Evolutionary conservation across 129 eudicot species (phyloP).

Genomic region (Saussurea involucrata): DNA sequence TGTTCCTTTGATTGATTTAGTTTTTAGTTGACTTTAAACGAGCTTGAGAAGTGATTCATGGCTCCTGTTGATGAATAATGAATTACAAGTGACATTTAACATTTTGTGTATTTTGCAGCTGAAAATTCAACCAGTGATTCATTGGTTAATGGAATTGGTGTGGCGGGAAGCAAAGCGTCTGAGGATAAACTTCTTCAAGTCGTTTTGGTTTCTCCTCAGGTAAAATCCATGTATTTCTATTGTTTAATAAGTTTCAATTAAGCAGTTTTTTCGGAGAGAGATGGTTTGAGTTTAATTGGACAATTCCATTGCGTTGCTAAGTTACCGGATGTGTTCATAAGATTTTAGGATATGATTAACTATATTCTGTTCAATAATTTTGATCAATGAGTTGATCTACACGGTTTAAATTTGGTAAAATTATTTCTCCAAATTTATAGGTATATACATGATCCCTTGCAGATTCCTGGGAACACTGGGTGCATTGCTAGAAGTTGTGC

Average conservation of each 20-base stretch:
- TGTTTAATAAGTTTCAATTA: neutral
- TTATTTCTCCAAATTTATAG: neutral
- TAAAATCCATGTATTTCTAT: neutral
- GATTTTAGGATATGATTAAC: neutral
- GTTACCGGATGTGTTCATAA: neutral
- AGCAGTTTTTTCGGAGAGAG: neutral
- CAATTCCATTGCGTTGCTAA: neutral
- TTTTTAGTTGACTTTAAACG: neutral
- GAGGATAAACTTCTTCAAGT: conserved; percentile 65
- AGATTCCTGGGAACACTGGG: conserved; percentile 98
- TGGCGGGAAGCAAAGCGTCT: conserved; percentile 37
- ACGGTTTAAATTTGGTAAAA: neutral
- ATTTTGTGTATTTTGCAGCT: conserved; percentile 38
- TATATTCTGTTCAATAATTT: neutral
- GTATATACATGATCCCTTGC: conserved; percentile 22
- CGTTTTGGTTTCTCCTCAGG: conserved; percentile 95
- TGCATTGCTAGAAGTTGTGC: conserved; percentile 97
- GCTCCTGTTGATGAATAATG: neutral
- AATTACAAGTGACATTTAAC: neutral
- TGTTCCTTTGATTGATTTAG: neutral
- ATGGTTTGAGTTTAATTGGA: neutral
- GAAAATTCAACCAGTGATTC: conserved; percentile 25
- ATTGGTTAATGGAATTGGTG: conserved; percentile 39
- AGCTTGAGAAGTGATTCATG: neutral
- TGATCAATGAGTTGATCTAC: neutral